Evolutionary conservation across 805 yeast genomes (phyloP), one percentile per base, ranked within the genome.

Genomic region (Lachancea mirantina): DNA sequence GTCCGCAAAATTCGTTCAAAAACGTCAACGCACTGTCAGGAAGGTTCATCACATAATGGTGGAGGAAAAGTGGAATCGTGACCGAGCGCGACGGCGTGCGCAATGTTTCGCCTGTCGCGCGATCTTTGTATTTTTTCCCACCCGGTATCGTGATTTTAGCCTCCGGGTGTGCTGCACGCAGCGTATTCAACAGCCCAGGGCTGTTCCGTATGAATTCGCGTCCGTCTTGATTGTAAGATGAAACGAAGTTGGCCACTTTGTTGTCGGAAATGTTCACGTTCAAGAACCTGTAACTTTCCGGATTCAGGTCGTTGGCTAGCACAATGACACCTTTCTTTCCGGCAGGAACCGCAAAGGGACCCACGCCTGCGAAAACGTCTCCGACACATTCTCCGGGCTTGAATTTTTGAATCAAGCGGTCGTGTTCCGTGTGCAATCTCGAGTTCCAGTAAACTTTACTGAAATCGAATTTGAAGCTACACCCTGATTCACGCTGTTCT

Each of bases 331-430:
- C 71, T 40, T 80, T 84, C 56, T 81, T 85, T 9, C 88, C 97
- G 1, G 96, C 95, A 0, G 99, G 99, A 1, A 92, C 75, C 2
- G 94, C 89, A 64, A 94, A 92, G 4, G 99, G 99, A 0, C 99
- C 99, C 2, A 92, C 97, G 28, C 99, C 99, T 1, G 96, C 97
- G 75, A 94, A 84, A 0, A 87, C 96, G 62, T 92, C 99, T 48
- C 85, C 84, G 0, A 94, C 82, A 5, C 85, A 82, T 38, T 80
- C 81, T 7, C 81, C 80, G 4, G 72, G 65, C 25, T 70, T 47
- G 47, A 83, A 80, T 23, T 60, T 51, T 1, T 61, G 53, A 3
- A 92, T 79, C 26, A 92, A 61, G 38, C 97, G 66, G 28, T 77
- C 89, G 57, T 92, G 99, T 50, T 92, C 99, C 1, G 95, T 84